phyloP scores from a whole-genome alignment of 2,329 filamentous ascomycete genomes.

The Pseudocercospora macadamiae region DNA sequence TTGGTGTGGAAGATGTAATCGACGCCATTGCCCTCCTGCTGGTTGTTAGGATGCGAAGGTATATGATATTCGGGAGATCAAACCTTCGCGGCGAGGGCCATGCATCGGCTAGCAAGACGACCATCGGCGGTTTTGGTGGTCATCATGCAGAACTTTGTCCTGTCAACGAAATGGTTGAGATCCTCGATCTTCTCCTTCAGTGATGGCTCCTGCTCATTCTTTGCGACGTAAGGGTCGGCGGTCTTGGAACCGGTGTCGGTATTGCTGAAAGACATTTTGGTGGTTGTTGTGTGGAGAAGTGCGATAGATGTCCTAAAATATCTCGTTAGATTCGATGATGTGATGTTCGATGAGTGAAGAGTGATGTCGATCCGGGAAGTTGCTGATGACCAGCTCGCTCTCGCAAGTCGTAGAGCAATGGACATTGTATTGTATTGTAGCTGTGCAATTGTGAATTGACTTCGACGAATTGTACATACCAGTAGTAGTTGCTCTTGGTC shows the following conservation, averaged over 20 bases:
- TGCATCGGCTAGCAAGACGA: slow-evolving; percentile 76
- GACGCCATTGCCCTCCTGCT: slow-evolving; percentile 73
- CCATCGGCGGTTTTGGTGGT: slow-evolving; percentile 72
- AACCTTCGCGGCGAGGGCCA: slow-evolving; percentile 83
- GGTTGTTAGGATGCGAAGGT: slow-evolving; percentile 17
- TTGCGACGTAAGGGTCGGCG: slow-evolving; percentile 78
- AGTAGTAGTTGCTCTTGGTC: not conserved
- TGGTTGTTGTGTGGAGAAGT: slow-evolving; percentile 12
- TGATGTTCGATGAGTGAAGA: not conserved
- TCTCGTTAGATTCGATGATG: slow-evolving; percentile 2
- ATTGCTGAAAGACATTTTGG: slow-evolving; percentile 58
- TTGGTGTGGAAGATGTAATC: slow-evolving; percentile 92
- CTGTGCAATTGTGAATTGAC: no score
- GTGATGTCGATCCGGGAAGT: not conserved
- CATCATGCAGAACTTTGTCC: slow-evolving; percentile 85
- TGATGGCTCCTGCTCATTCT: slow-evolving; percentile 71
- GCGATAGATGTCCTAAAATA: not conserved
- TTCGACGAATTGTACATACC: not conserved
- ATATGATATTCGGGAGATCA: slow-evolving; percentile 3
- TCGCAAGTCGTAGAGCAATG: not conserved
- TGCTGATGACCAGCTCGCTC: not conserved
- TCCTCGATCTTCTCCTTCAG: slow-evolving; percentile 77
- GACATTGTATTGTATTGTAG: not conserved
- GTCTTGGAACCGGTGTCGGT: slow-evolving; percentile 64
- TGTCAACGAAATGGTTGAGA: slow-evolving; percentile 69